Percentiles rank a stretch among this genome's conserved stretches.
phyloP scores from a whole-genome alignment of 495 filamentous ascomycete genomes.

The Hypoxylon crocopeplum region DNA sequence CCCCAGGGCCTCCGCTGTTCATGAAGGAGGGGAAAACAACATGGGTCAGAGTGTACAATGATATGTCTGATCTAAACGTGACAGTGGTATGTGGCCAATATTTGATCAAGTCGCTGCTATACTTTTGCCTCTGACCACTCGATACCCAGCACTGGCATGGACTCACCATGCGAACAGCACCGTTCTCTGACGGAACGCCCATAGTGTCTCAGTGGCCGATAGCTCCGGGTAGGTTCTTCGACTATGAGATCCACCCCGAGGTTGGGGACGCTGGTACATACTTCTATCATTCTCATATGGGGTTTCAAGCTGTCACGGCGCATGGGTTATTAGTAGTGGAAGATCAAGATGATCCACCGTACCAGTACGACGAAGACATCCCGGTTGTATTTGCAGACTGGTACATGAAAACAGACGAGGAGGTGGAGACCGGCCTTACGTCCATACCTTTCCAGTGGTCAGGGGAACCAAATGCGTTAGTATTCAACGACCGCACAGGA shows the following conservation, averaged over 20 bases:
- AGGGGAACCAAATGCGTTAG: conserved; percentile 56
- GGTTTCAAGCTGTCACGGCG: conserved; percentile 60
- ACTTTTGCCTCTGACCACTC: conserved; percentile 18
- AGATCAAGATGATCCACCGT: conserved; percentile 52
- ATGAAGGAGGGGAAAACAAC: conserved; percentile 55
- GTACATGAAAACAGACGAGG: conserved; percentile 52
- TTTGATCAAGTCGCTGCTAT: not conserved
- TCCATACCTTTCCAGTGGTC: conserved; percentile 49
- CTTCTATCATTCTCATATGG: conserved; percentile 68
- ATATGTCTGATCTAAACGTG: conserved; percentile 58
- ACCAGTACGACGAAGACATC: conserved; percentile 62
- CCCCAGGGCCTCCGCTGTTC: conserved; percentile 58
- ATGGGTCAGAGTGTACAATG: conserved; percentile 68
- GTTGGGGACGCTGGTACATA: conserved; percentile 61
- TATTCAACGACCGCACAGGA: conserved; percentile 54
- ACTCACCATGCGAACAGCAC: conserved; percentile 58
- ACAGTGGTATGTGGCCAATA: conserved; percentile 55
- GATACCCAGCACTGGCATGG: conserved; percentile 66
- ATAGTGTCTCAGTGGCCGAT: conserved; percentile 64
- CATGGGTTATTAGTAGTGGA: conserved; percentile 62
- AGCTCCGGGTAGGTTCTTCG: conserved; percentile 64
- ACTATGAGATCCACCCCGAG: conserved; percentile 63
- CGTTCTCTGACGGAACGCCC: conserved; percentile 64
- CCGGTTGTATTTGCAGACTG: conserved; percentile 60
- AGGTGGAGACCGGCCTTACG: conserved; percentile 51